phyloP scores from a whole-genome alignment of 1,284 basidiomycete genomes.

The Ceratorhiza oryzae-sativae region DNA sequence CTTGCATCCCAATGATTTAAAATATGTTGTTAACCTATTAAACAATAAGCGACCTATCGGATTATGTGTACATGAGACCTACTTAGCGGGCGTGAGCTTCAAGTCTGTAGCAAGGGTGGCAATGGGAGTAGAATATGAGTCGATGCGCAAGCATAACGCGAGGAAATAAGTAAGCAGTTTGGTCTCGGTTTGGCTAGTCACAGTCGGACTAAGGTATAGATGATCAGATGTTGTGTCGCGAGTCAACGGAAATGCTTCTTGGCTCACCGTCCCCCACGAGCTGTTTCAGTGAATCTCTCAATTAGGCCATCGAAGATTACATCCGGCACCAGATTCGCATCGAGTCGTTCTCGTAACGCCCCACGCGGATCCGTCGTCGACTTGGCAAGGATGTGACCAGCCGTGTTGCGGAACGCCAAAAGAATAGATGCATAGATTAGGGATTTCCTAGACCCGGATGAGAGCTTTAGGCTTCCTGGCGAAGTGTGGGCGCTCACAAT shows the following conservation, averaged over 20 bases:
- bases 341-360: slow-evolving; percentile 62
- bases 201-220: slow-evolving; percentile 59
- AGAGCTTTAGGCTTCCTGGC: slow-evolving; percentile 31
- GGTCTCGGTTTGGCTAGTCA: slow-evolving; percentile 74
- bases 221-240: neutral
- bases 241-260: slow-evolving; percentile 43
- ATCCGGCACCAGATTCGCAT: slow-evolving; percentile 59
- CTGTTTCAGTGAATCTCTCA: slow-evolving; percentile 78
- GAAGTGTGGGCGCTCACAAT: slow-evolving; percentile 53
- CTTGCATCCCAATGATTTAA: slow-evolving; percentile 35
- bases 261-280: slow-evolving; percentile 68
- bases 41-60: neutral
- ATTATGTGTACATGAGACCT: neutral
- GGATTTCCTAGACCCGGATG: slow-evolving; percentile 62
- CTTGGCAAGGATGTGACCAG: slow-evolving; percentile 58
- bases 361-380: slow-evolving; percentile 45
- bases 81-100: slow-evolving; percentile 22
- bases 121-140: slow-evolving; percentile 51
- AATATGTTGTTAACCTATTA: slow-evolving; percentile 25
- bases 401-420: slow-evolving; percentile 68
- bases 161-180: slow-evolving; percentile 80
- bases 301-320: slow-evolving; percentile 76
- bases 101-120: slow-evolving; percentile 13
- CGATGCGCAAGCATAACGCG: slow-evolving; percentile 77
- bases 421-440: slow-evolving; percentile 81